Evolutionary conservation across 352 stramenopile species (phyloP).

Genomic region (Phytophthora agathidicida): DNA sequence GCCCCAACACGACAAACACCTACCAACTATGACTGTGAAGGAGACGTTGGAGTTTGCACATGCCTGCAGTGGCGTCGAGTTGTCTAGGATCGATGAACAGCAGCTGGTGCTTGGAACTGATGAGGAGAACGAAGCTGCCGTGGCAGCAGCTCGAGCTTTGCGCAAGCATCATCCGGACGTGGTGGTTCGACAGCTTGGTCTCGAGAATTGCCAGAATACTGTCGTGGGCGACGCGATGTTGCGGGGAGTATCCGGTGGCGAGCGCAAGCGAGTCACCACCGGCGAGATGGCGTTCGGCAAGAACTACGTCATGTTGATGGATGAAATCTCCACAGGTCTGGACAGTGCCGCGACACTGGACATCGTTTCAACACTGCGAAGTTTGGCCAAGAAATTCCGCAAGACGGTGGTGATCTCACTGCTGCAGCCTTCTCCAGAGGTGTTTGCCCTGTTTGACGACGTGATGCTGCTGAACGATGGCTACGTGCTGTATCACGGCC

Average conservation of each 20-base stretch:
- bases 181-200: conserved; percentile 22
- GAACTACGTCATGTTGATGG: conserved; percentile 64
- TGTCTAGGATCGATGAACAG: conserved; percentile 63
- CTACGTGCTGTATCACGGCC: conserved; percentile 82
- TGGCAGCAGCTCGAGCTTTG: conserved; percentile 11
- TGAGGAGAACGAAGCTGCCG: conserved; percentile 26
- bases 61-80: conserved; percentile 38
- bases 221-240: conserved; percentile 49
- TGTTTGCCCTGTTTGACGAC: conserved; percentile 91
- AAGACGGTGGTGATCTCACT: conserved; percentile 67
- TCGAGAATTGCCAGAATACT: conserved; percentile 47
- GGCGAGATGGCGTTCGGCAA: conserved; percentile 82
- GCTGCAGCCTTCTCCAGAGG: conserved; percentile 88
- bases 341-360: conserved; percentile 91
- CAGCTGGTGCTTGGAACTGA: conserved; percentile 39
- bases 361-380: conserved; percentile 70
- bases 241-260: conserved; percentile 73
- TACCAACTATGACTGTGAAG: conserved; percentile 31
- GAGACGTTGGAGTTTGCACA: conserved; percentile 49
- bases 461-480: conserved; percentile 89
- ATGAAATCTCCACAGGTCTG: conserved; percentile 93
- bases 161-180: conserved; percentile 21
- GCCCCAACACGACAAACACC: conserved; percentile 53
- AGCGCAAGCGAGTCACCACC: conserved; percentile 68
- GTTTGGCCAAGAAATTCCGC: conserved; percentile 31